Conservation (phyloP, 2,329 filamentous ascomycete species). For the Ceratocystis variospora region DNA sequence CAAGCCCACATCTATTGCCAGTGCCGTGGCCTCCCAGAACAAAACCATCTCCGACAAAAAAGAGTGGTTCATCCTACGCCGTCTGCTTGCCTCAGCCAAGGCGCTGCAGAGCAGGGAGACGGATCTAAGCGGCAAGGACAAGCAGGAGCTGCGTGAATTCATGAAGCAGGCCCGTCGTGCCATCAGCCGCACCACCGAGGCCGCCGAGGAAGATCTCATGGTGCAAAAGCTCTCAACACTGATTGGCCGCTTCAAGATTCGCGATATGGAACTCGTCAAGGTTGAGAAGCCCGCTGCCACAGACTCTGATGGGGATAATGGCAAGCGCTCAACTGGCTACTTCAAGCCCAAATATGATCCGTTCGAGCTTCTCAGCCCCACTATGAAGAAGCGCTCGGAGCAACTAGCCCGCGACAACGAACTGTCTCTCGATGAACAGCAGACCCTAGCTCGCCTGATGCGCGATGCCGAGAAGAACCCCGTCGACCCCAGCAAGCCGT, state of each 20-base stretch:
- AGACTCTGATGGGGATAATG: conserved; percentile 10
- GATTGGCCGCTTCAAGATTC: conserved; percentile 34
- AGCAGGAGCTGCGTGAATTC: conserved; percentile 63
- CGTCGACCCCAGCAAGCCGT: conserved; percentile 63
- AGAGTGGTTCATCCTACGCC: conserved; percentile 30
- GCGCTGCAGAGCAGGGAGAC: conserved; percentile 33
- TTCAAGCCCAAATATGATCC: conserved; percentile 17
- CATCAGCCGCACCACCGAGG: conserved; percentile 30
- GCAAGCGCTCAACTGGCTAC: background rate
- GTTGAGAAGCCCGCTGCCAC: conserved; percentile 1
- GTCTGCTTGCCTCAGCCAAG: conserved; percentile 44
- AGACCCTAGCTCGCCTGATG: conserved; percentile 43
- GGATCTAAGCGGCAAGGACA: conserved; percentile 52
- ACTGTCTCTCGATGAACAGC: conserved; percentile 37
- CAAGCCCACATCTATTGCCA: conserved; percentile 25
- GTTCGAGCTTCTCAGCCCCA: conserved; percentile 11
- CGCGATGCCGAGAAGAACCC: conserved; percentile 59
- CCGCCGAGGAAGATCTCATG: conserved; percentile 34
- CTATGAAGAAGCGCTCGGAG: conserved; percentile 24
- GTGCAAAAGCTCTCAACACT: conserved; percentile 42
- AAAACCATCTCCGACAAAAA: conserved; percentile 24
- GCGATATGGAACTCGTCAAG: conserved; percentile 20
- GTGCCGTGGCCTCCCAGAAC: conserved; percentile 23
- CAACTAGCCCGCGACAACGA: conserved; percentile 26
- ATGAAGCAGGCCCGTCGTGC: conserved; percentile 49